A percentile compares a stretch with the other conserved stretches of the same genome.
These are phyloP conservation scores for Stagonosporopsis cucurbitacearum DNA, from an alignment of 2,329 filamentous ascomycete genomes.

Conservation along the genomic window DNA sequence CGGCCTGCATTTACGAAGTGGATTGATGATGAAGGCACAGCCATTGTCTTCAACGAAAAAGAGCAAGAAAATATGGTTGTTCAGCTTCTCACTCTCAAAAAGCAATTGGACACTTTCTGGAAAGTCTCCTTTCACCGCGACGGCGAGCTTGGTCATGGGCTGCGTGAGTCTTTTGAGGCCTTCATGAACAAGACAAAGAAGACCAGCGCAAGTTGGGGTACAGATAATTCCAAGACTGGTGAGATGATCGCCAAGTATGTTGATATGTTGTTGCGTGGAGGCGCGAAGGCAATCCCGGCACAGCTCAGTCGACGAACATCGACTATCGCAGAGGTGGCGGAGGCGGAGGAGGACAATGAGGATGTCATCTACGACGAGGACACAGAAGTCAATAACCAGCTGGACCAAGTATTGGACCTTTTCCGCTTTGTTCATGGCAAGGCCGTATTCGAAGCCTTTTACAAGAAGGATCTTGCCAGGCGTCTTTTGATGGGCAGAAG, in stretches of 20 bases:
- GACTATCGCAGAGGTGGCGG: slow-evolving; percentile 64
- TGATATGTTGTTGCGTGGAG: slow-evolving; percentile 84
- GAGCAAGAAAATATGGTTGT: slow-evolving; percentile 86
- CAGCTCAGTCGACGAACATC: slow-evolving; percentile 63
- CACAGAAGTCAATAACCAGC: slow-evolving; percentile 85
- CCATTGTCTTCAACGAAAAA: slow-evolving; percentile 80
- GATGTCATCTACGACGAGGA: slow-evolving; percentile 82
- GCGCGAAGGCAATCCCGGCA: slow-evolving; percentile 80
- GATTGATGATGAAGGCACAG: slow-evolving; percentile 75
- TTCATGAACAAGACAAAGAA: slow-evolving; percentile 92
- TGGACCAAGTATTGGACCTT: slow-evolving; percentile 90
- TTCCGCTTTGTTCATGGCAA: slow-evolving; percentile 98
- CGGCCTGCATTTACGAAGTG: slow-evolving; percentile 78
- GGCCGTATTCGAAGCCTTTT: slow-evolving; percentile 97
- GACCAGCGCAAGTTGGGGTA: slow-evolving; percentile 73
- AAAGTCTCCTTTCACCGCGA: slow-evolving; percentile 78
- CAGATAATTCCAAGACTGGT: slow-evolving; percentile 89
- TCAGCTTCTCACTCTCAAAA: slow-evolving; percentile 80
- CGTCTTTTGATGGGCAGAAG: slow-evolving; percentile 89
- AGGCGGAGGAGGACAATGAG: slow-evolving; percentile 65
- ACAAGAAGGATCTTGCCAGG: slow-evolving; percentile 95
- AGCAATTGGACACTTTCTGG: slow-evolving; percentile 77
- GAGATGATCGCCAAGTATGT: slow-evolving; percentile 99
- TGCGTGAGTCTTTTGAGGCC: slow-evolving; percentile 83
- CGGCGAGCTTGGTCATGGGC: slow-evolving; percentile 75